Evolutionary conservation across 1,284 basidiomycete genomes (phyloP).

Genomic region (Cystobasidiaceae sp.): DNA sequence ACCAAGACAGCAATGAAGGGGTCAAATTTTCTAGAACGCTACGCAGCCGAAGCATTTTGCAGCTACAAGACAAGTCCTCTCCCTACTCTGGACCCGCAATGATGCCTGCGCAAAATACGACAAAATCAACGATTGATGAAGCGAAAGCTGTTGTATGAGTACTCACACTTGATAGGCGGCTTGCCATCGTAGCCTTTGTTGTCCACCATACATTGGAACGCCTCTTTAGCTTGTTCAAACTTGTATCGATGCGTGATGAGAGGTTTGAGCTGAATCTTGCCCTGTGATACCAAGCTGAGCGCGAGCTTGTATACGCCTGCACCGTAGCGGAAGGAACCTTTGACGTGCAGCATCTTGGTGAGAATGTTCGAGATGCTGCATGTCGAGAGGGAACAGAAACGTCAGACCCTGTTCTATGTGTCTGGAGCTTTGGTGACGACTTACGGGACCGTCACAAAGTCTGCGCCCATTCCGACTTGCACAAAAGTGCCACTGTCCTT

Average conservation of each 20-base stretch:
- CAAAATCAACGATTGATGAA: not conserved
- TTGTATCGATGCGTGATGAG: constrained; percentile 52
- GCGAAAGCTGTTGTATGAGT: not conserved
- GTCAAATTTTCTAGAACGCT: no score
- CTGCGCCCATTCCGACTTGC: constrained; percentile 56
- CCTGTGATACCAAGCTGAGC: constrained; percentile 53
- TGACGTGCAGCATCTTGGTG: constrained; percentile 71
- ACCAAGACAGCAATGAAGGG: no score
- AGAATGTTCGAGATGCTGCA: constrained; percentile 52
- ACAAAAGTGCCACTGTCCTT: constrained; percentile 64
- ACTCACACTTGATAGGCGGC: constrained; percentile 49
- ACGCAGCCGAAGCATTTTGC: no score
- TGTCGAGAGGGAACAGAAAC: not conserved
- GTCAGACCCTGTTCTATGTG: not conserved
- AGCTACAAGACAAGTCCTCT: no score
- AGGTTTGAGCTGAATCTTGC: constrained; percentile 54
- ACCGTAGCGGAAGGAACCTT: constrained; percentile 68
- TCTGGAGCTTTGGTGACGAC: constrained; percentile 9
- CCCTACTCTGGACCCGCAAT: constrained; percentile 1
- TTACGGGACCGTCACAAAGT: constrained; percentile 46
- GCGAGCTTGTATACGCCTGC: constrained; percentile 54
- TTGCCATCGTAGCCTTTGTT: constrained; percentile 66
- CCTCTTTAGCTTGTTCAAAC: constrained; percentile 52
- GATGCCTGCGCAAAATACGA: not conserved
- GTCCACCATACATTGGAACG: constrained; percentile 53